Evolutionary conservation across 805 yeast species (phyloP).

Genomic region (Geotrichum ghanense): DNA sequence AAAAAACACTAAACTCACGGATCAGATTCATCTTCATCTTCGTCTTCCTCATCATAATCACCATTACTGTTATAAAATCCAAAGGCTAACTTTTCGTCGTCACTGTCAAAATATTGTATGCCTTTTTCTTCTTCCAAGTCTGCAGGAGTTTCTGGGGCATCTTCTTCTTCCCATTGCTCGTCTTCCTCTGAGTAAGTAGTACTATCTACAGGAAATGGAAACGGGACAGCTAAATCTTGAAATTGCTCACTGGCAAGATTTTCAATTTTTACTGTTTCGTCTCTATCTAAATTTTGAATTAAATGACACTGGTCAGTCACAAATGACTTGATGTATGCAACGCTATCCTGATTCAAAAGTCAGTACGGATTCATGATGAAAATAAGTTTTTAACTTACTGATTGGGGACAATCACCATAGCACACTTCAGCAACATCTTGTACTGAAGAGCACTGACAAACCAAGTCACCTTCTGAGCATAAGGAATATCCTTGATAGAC

Average conservation of each 20-base stretch:
- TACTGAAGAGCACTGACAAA: constrained; percentile 5
- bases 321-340: constrained; percentile 2
- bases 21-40: no score
- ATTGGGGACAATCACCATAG: constrained; percentile 1
- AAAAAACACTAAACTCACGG: no score
- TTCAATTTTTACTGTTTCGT: constrained; percentile 10
- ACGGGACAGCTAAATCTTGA: constrained; percentile 6
- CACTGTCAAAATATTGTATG: not conserved
- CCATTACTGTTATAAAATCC: constrained; percentile 13
- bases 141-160: not conserved
- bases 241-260: constrained; percentile 10
- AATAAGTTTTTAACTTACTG: not conserved
- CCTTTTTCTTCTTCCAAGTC: not conserved
- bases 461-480: constrained; percentile 3
- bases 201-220: constrained; percentile 6
- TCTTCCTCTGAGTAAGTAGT: not conserved
- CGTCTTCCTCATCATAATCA: constrained; percentile 12
- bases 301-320: constrained; percentile 2
- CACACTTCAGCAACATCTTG: constrained; percentile 2
- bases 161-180: not conserved
- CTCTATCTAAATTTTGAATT: constrained; percentile 6
- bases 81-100: not conserved
- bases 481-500: constrained; percentile 3
- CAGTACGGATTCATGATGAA: not conserved
- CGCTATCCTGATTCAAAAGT: not conserved